Conservation (phyloP, 805 yeast genomes). For the Metschnikowia continentalis region DNA sequence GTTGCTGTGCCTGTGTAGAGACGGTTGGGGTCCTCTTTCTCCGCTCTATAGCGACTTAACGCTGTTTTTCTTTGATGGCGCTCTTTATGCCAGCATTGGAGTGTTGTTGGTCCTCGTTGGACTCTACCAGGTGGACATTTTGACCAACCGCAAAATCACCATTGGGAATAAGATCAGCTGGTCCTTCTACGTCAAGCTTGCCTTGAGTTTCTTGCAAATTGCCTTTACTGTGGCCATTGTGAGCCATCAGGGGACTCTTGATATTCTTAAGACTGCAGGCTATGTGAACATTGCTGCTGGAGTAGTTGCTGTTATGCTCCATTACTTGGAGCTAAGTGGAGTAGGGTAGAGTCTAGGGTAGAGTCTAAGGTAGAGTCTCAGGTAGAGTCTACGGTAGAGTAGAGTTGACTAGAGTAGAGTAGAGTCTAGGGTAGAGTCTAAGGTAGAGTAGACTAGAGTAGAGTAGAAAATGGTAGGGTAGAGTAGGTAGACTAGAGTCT, state of each 20-base stretch:
- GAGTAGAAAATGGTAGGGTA: too few relatives aligned
- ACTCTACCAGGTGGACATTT: constrained; percentile 26
- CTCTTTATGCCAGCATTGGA: constrained; percentile 39
- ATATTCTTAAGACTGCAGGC: constrained; percentile 25
- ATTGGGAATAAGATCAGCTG: constrained; percentile 30
- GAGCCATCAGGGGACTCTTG: constrained; percentile 12
- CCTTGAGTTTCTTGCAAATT: constrained; percentile 37
- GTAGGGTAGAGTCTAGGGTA: too few relatives aligned
- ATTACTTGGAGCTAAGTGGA: constrained; percentile 76
- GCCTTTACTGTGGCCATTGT: constrained; percentile 27
- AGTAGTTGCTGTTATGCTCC: constrained; percentile 50
- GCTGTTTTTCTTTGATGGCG: constrained; percentile 57
- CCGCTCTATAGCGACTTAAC: constrained; percentile 49
- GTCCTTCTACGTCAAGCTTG: constrained; percentile 41
- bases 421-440: too few relatives aligned
- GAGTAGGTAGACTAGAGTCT: too few relatives aligned
- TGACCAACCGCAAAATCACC: constrained; percentile 31
- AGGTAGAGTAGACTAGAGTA: too few relatives aligned
- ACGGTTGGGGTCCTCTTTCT: constrained; percentile 44
- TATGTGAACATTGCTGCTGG: constrained; percentile 37
- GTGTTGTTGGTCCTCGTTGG: constrained; percentile 44
- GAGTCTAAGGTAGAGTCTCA: too few relatives aligned
- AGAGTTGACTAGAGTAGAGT: too few relatives aligned
- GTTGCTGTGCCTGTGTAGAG: constrained; percentile 35
- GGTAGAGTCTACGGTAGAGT: too few relatives aligned